These are phyloP conservation scores for Vitis rupestris DNA, from an alignment of 164 flowering plant genomes.

Conservation along the genomic window DNA sequence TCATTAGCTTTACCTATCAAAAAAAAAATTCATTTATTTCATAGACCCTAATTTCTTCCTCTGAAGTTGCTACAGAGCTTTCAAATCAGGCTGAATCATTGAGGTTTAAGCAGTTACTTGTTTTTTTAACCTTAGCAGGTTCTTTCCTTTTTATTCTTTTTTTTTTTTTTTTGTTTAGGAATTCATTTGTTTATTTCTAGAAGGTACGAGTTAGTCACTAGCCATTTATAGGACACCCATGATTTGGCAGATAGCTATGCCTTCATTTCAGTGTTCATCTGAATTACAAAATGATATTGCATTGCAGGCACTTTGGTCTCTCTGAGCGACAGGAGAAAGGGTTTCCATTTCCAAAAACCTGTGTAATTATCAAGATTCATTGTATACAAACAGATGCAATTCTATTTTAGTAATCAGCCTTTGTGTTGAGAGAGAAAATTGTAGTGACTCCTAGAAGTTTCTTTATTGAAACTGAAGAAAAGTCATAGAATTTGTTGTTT, in stretches of 20 bases:
- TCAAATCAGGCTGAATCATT: not conserved
- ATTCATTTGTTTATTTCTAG: not conserved
- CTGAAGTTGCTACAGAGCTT: not conserved
- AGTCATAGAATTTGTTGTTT: not conserved
- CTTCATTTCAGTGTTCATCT: slow-evolving; percentile 7
- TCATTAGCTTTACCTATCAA: no score
- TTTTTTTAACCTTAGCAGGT: not conserved
- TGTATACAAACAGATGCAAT: slow-evolving; percentile 1
- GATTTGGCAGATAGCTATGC: not conserved
- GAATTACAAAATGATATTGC: slow-evolving; percentile 4
- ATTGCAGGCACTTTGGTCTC: slow-evolving; percentile 9
- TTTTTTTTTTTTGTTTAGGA: no score
- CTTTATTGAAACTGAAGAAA: not conserved
- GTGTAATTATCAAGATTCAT: not conserved
- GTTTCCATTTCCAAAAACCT: not conserved
- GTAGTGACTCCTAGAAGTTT: not conserved
- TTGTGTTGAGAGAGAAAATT: not conserved
- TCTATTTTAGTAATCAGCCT: slow-evolving; percentile 1
- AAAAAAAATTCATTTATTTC: no score
- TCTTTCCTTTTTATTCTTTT: not conserved
- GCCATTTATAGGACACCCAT: not conserved
- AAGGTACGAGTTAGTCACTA: not conserved
- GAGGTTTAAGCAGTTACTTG: not conserved
- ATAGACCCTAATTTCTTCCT: not conserved
- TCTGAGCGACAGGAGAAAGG: slow-evolving; percentile 5